Base-by-base conservation (phyloP, 1,284 basidiomycete genomes). In the Bjerkandera adusta region DNA sequence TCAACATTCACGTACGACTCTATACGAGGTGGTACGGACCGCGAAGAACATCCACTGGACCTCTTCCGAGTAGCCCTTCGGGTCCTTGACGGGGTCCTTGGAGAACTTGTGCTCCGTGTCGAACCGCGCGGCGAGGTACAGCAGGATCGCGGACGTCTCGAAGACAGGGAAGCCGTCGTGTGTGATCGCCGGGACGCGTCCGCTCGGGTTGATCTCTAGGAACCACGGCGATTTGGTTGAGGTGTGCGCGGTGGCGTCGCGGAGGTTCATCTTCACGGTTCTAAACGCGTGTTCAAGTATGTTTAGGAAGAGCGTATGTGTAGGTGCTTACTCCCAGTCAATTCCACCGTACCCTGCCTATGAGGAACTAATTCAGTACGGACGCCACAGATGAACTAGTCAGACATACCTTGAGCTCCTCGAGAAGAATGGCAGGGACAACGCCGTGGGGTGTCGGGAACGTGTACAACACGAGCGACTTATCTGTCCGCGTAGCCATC, bases 1-100 rank as follows among this genome's bases (percentile, higher is more conserved):
- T 11, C 12, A 3, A 13, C 2, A 13, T 1, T 30, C n/a, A 10
- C 3, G 13, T 5, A 10, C 12, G 11, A 22, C 10, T 3, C 16
- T 13, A 11, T 13, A 1, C 4, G 15, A 41, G 35, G 39, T 15
- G 36, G 21, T 7, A 60, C 77, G 53, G 56, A 80, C 79, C 30
- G 76, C 73, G 55, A 87, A 92, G 68, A 90, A 88, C 38, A 91
- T 82, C 89, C 89, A 92, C 58, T 87, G 85, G 15, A 87, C 59
- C 62, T 80, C 73, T 62, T 83, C 76, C 58, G 78, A 81, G 56
- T 75, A 69, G 52, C 66, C 60, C 45, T 68, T 56, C 13, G 69
- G 57, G 24, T 69, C 61, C 42, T 64, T 60, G 11, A 62, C 55
- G 27, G 46, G 40, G 39, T 36, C 25, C 27, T 29, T 33, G 27